Evolutionary conservation across 139 green algal genomes (phyloP), one percentile per base, ranked within the genome.

Genomic region (Diplosphaera chodatii): DNA sequence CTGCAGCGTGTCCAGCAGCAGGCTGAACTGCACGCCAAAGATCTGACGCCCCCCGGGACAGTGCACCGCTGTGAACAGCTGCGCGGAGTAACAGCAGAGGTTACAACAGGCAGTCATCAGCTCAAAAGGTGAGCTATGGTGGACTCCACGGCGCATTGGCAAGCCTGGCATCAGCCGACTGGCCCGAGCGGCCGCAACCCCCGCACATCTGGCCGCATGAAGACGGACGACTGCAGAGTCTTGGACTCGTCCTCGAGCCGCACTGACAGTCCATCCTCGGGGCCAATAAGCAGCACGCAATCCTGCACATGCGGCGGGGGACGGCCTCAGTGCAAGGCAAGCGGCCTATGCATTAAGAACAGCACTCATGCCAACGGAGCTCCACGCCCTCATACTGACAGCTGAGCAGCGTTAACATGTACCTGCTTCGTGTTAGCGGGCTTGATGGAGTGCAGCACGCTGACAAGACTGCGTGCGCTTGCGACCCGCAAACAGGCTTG

Each of bases 211-310:
- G 68, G 62, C 15, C 77, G 74, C 33, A 88, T n/a, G 32, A 76
- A 77, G 20, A 88, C 64, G 0, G 71, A 79, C 27, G 67, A 73
- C 37, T 83, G 80, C 75, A 88, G 70, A 0, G 71, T 73, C 64
- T 88, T 88, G 20, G 75, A 82, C 0, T 88, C 83, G 33, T 88
- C 83, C 40, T 85, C 80, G 77, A 78, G 85, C 5, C 74, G 71
- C 1, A 88, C 8, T 30, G 65, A 71, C 0, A 88, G 48, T 10
- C 80, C 83, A 1, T 82, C 48, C 48, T 59, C 74, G 2, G 55
- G 22, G 0, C 59, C 64, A 1, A 88, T 55, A 0, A 70, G 33
- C 2, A 88, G 40, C 2, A 62, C 77, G 78, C 77, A 83, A 0
- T 68, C 66, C 75, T 88, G 73, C 69, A 63, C 40, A 59, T 33